A percentile compares a stretch with the other conserved stretches of the same genome.
Conservation (phyloP, 2,329 filamentous ascomycete genomes). For the Ampelomyces quisqualis region DNA sequence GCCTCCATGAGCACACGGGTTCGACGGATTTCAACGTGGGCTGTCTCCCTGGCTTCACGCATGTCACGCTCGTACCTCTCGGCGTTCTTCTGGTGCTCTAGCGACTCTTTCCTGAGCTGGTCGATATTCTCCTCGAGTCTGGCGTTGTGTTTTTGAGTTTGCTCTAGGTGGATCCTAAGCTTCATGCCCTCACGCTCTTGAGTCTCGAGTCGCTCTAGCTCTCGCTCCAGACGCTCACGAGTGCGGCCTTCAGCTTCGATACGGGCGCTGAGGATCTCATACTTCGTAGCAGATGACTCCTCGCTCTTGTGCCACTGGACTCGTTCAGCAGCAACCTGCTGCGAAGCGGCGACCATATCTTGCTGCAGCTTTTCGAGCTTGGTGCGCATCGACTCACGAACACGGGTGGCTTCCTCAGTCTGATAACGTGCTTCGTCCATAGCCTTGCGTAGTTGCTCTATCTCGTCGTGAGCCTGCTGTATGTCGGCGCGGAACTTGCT, state of each 20-base stretch:
- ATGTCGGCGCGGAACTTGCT: conserved; percentile 61
- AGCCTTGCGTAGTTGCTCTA: conserved; percentile 71
- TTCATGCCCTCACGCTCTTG: conserved; percentile 76
- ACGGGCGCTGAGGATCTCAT: conserved; percentile 57
- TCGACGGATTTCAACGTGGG: conserved; percentile 76
- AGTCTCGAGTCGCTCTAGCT: conserved; percentile 48
- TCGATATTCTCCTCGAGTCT: conserved; percentile 63
- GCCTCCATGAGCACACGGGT: conserved; percentile 75
- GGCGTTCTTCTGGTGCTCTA: conserved; percentile 68
- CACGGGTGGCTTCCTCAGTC: conserved; percentile 79
- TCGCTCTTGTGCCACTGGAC: conserved; percentile 71
- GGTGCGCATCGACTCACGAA: conserved; percentile 78
- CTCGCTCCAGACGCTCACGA: conserved; percentile 49
- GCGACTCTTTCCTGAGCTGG: conserved; percentile 63
- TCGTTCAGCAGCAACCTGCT: conserved; percentile 81
- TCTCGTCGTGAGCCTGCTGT: conserved; percentile 50
- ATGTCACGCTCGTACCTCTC: conserved; percentile 77
- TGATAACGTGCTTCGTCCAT: conserved; percentile 74
- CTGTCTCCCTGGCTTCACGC: conserved; percentile 78
- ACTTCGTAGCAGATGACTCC: conserved; percentile 56
- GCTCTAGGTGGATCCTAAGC: conserved; percentile 71
- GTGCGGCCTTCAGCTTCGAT: conserved; percentile 50
- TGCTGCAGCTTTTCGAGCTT: conserved; percentile 85
- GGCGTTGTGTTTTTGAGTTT: conserved; percentile 59
- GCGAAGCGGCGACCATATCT: conserved; percentile 77